These are phyloP conservation scores for Euphorbia peplus DNA, from an alignment of 345 rosid genomes.

Conservation along the genomic window DNA sequence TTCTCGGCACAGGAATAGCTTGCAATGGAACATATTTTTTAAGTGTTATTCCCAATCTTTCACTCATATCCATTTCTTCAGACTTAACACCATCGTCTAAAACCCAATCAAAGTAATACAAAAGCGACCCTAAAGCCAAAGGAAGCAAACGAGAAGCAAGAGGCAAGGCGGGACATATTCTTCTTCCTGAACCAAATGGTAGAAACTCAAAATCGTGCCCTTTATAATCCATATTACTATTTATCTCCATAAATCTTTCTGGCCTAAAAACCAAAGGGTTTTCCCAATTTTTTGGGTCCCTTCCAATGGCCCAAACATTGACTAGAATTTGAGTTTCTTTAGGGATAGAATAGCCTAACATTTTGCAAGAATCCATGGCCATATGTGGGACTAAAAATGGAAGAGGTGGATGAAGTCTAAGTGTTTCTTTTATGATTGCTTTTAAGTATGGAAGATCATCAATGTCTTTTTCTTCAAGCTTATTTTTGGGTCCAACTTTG, in stretches of 20 bases:
- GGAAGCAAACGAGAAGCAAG: too few relatives aligned
- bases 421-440: constrained; percentile 71
- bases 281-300: constrained; percentile 58
- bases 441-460: constrained; percentile 59
- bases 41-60: too few relatives aligned
- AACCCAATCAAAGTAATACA: too few relatives aligned
- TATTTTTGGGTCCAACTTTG: constrained; percentile 27
- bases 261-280: constrained; percentile 56
- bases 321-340: constrained; percentile 72
- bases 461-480: constrained; percentile 52
- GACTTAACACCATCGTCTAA: too few relatives aligned
- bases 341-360: constrained; percentile 53
- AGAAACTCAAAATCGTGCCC: constrained; percentile 65
- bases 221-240: constrained; percentile 50
- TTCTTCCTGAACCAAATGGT: constrained; percentile 81
- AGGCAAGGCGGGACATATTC: too few relatives aligned
- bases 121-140: too few relatives aligned
- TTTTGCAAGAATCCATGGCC: constrained; percentile 59
- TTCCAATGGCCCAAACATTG: constrained; percentile 63
- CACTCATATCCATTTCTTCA: too few relatives aligned
- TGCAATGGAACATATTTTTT: too few relatives aligned
- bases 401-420: constrained; percentile 73
- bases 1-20: too few relatives aligned
- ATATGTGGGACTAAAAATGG: constrained; percentile 82
- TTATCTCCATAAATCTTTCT: constrained; percentile 53